Evolutionary conservation across 805 yeast species (phyloP).

Genomic region (Kuraishia piskuri): DNA sequence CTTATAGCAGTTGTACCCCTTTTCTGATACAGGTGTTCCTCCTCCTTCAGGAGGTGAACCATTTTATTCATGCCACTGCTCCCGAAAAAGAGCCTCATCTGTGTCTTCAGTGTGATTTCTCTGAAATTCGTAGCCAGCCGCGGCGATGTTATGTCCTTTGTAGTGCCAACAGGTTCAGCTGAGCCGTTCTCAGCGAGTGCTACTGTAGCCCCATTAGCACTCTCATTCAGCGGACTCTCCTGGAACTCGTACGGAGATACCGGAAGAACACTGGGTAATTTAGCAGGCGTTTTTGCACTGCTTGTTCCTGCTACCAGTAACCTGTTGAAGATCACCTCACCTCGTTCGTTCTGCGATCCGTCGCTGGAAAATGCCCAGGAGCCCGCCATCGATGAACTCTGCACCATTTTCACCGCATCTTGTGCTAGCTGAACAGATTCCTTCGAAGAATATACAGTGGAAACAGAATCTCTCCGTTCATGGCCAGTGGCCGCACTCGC

Average conservation of each 20-base stretch:
- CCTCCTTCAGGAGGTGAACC: background rate
- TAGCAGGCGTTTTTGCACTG: constrained; percentile 17
- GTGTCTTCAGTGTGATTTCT: background rate
- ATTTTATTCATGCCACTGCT: background rate
- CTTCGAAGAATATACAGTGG: constrained; percentile 10
- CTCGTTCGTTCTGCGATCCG: background rate
- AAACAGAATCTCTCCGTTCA: background rate
- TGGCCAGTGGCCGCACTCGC: background rate
- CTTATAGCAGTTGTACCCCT: background rate
- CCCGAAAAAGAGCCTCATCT: background rate
- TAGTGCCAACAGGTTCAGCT: background rate
- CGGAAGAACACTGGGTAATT: constrained; percentile 15
- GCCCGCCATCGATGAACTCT: constrained; percentile 10
- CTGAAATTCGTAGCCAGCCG: background rate
- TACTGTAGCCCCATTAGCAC: background rate
- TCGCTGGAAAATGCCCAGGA: constrained; percentile 20
- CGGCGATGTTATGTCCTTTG: background rate
- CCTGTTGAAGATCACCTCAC: constrained; percentile 11
- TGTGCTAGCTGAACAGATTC: constrained; percentile 14
- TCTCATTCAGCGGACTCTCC: constrained; percentile 11
- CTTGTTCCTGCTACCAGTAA: constrained; percentile 21
- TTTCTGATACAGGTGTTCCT: background rate
- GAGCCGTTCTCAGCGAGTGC: background rate
- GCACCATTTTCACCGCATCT: constrained; percentile 16
- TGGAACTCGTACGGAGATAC: constrained; percentile 18